phyloP scores from a whole-genome alignment of 2,329 filamentous ascomycete species.

The Hypoxylon sp. region DNA sequence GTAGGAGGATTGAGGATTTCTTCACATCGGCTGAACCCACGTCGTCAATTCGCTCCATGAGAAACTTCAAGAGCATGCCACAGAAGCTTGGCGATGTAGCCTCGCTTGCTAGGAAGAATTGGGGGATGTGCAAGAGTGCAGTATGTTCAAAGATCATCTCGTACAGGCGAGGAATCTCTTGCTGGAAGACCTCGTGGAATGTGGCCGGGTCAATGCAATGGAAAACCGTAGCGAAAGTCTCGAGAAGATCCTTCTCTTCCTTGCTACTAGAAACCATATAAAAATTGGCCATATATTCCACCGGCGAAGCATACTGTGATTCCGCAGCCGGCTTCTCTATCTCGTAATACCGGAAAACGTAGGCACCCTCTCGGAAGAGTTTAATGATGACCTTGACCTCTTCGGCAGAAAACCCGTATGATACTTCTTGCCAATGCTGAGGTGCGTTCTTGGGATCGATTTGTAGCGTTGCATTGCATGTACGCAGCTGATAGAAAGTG shows the following conservation, averaged over 20 bases:
- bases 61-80: slow-evolving; percentile 95
- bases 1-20: slow-evolving; percentile 91
- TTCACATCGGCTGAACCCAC: slow-evolving; percentile 93
- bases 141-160: slow-evolving; percentile 98
- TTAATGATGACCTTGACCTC: slow-evolving; percentile 98
- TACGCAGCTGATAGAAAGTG: slow-evolving; percentile 93
- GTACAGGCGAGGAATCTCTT: slow-evolving; percentile 96
- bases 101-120: slow-evolving; percentile 99
- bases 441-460: slow-evolving; percentile 86
- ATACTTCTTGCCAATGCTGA: slow-evolving; percentile 93
- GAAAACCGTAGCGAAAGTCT: slow-evolving; percentile 98
- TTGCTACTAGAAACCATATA: slow-evolving; percentile 95
- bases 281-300: slow-evolving; percentile 94
- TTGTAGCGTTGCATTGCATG: slow-evolving; percentile 81
- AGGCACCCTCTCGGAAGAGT: slow-evolving; percentile 94
- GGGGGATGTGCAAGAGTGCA: slow-evolving; percentile 91
- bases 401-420: slow-evolving; percentile 96
- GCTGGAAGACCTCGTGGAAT: slow-evolving; percentile 98
- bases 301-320: slow-evolving; percentile 81
- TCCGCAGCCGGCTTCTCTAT: slow-evolving; percentile 84
- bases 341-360: slow-evolving; percentile 97
- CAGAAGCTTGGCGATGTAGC: slow-evolving; percentile 98
- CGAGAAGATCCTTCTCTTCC: slow-evolving; percentile 96
- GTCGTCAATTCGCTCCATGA: slow-evolving; percentile 97
- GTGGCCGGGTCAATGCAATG: slow-evolving; percentile 98